phyloP scores from a whole-genome alignment of 2,329 filamentous ascomycete species.

The Pseudocercospora eumusae region DNA sequence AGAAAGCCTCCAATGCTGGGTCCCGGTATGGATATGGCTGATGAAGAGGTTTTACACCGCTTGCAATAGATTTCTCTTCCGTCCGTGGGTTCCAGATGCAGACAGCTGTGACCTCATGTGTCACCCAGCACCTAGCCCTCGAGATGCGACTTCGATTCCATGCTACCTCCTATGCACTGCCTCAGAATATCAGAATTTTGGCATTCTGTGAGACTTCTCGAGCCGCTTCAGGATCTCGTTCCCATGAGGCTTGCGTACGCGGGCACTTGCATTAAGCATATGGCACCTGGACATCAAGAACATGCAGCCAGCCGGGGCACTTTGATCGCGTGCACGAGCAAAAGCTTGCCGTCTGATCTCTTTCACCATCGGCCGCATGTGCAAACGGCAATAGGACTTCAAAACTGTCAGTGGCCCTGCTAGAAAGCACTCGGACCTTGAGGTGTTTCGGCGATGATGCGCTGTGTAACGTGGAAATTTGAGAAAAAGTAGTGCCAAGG shows the following conservation, averaged over 20 bases:
- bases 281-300: neutral
- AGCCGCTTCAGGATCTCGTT: neutral
- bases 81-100: neutral
- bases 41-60: neutral
- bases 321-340: neutral
- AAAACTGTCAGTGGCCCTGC: neutral
- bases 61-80: neutral
- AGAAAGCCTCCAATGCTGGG: neutral
- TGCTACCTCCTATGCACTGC: neutral
- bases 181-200: neutral
- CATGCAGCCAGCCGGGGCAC: conserved; percentile 4
- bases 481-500: conserved; percentile 9
- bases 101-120: neutral
- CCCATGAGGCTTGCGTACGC: neutral
- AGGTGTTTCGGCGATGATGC: neutral
- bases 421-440: neutral
- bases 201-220: neutral
- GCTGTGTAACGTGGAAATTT: conserved; percentile 12
- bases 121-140: neutral
- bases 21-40: neutral
- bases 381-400: neutral
- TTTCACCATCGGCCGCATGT: neutral
- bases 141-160: neutral
- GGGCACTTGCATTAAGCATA: neutral
- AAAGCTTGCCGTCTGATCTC: neutral